A percentile compares a stretch with the other conserved stretches of the same genome.
These are phyloP conservation scores for Cercospora janseana DNA, from an alignment of 2,329 filamentous ascomycete genomes.

Conservation along the genomic window DNA sequence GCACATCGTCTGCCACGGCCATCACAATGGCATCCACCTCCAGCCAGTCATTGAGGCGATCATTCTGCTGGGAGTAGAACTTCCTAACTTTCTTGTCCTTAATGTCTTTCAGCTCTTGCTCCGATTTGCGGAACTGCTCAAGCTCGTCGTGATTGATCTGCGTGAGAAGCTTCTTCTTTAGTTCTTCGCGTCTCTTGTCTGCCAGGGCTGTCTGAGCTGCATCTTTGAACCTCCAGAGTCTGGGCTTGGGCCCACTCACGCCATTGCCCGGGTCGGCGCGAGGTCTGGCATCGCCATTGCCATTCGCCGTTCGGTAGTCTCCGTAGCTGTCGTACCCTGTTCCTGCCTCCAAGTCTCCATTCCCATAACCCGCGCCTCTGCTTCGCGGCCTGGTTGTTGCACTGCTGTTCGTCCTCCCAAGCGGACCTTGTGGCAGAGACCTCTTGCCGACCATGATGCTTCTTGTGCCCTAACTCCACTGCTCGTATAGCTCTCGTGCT, in stretches of 20 bases:
- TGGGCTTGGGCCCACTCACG: conserved; percentile 28
- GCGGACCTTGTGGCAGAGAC: conserved; percentile 18
- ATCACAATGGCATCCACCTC: conserved; percentile 59
- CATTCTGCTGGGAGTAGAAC: conserved; percentile 58
- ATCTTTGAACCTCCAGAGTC: conserved; percentile 48
- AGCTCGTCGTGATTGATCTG: conserved; percentile 49
- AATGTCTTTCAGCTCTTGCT: conserved; percentile 55
- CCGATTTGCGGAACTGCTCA: conserved; percentile 52
- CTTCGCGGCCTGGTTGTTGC: conserved; percentile 13
- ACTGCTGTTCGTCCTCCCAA: conserved; percentile 5
- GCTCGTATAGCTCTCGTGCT: background rate
- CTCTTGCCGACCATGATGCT: conserved; percentile 34
- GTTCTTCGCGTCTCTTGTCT: conserved; percentile 45
- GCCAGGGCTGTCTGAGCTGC: conserved; percentile 48
- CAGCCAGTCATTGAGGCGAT: conserved; percentile 56
- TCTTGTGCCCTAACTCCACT: background rate
- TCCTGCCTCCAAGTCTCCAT: conserved; percentile 24
- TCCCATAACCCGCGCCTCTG: conserved; percentile 4
- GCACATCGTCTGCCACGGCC: conserved; percentile 56
- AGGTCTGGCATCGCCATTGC: conserved; percentile 22
- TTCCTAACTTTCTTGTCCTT: conserved; percentile 53
- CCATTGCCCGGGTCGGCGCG: conserved; percentile 18
- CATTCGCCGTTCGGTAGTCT: conserved; percentile 11
- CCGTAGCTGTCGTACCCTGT: conserved; percentile 9
- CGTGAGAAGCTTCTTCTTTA: conserved; percentile 52